phyloP scores from a whole-genome alignment of 306 rosid species.

The Quercus robur region DNA sequence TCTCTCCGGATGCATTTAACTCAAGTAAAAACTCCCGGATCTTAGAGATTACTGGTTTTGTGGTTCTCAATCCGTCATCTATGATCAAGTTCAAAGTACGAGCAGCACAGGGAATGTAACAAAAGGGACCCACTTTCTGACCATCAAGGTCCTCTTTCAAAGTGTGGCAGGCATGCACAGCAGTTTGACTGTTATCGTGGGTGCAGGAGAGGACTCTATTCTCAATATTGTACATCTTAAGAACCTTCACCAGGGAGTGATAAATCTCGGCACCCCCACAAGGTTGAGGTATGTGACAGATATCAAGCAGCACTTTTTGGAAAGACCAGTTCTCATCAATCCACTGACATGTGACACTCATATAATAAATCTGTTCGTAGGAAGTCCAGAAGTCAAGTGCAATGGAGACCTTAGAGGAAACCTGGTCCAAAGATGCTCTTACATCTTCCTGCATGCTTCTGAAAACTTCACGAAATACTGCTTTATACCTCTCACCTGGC shows the following conservation, averaged over 20 bases:
- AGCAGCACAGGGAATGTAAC: conserved; percentile 91
- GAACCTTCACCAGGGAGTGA: conserved; percentile 61
- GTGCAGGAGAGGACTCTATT: conserved; percentile 82
- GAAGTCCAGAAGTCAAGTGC: conserved; percentile 94
- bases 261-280: conserved; percentile 72
- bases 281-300: conserved; percentile 79
- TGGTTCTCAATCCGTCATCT: conserved; percentile 76
- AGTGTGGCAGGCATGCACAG: conserved; percentile 72
- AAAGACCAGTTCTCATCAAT: conserved; percentile 87
- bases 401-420: conserved; percentile 76
- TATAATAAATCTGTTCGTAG: conserved; percentile 67
- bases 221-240: conserved; percentile 78
- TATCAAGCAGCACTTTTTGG: conserved; percentile 82
- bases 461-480: too few species aligned
- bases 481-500: too few species aligned
- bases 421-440: conserved; percentile 61
- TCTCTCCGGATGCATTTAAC: conserved; percentile 66
- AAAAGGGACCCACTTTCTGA: conserved; percentile 80
- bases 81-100: conserved; percentile 79
- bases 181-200: conserved; percentile 75
- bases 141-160: conserved; percentile 69
- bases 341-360: conserved; percentile 95
- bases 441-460: conserved; percentile 53
- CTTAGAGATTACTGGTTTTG: conserved; percentile 60
- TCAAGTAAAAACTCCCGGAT: conserved; percentile 76